phyloP scores from a whole-genome alignment of 2,329 filamentous ascomycete genomes.

The Paracoccidioides lutzii region DNA sequence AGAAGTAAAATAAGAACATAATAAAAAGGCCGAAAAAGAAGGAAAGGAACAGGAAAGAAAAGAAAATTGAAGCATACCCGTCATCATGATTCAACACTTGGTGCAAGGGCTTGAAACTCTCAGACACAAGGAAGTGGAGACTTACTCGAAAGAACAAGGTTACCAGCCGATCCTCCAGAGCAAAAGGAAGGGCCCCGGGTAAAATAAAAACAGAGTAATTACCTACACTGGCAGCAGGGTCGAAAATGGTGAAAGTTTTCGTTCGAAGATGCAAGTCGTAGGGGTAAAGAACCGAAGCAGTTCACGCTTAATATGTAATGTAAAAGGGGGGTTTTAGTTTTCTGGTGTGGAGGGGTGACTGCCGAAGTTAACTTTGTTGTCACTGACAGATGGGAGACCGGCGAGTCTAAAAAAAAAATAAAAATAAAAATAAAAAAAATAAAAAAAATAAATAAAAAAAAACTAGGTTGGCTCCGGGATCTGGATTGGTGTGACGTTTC shows the following conservation, averaged over 20 bases:
- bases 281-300: background rate
- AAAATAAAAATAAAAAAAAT: too few relatives aligned
- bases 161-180: background rate
- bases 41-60: background rate
- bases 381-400: background rate
- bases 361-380: background rate
- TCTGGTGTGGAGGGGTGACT: background rate
- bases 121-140: background rate
- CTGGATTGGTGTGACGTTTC: background rate
- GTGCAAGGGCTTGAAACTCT: slow-evolving; percentile 1
- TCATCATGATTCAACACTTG: background rate
- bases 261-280: background rate
- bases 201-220: background rate
- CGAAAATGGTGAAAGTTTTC: background rate
- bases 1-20: background rate
- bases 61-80: background rate
- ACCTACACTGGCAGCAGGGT: background rate
- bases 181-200: background rate
- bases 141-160: background rate
- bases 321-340: background rate
- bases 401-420: background rate
- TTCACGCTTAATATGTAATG: background rate
- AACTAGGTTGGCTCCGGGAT: background rate
- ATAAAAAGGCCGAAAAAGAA: background rate
- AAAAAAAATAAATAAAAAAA: background rate